These are phyloP conservation scores for Yamadazyma dushanensis DNA, from an alignment of 1,139 yeast species.

Conservation along the genomic window DNA sequence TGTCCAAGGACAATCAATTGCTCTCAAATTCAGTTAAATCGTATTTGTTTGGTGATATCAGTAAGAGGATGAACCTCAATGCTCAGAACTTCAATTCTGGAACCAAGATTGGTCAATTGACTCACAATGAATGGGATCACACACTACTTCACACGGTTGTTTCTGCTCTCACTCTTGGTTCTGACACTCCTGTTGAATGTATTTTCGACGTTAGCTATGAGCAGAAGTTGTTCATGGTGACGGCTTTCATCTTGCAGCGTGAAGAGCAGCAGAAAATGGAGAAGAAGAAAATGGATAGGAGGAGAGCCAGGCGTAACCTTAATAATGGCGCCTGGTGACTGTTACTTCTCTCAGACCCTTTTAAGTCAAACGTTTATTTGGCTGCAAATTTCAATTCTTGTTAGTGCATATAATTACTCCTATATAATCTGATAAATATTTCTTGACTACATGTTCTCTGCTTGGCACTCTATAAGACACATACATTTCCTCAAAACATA, in stretches of 20 bases:
- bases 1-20: background rate
- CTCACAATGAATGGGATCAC: background rate
- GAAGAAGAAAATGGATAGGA: too few species aligned
- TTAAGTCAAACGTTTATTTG: too few species aligned
- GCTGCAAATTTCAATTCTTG: too few species aligned
- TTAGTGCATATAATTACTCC: too few species aligned
- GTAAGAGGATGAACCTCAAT: background rate
- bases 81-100: background rate
- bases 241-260: background rate
- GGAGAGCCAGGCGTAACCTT: too few species aligned
- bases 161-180: background rate
- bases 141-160: background rate
- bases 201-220: background rate
- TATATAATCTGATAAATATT: too few species aligned
- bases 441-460: too few species aligned
- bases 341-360: too few species aligned
- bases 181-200: background rate
- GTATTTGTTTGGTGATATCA: background rate
- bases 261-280: background rate
- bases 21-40: background rate
- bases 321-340: too few species aligned
- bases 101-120: background rate
- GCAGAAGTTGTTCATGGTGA: background rate
- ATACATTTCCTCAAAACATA: background rate
- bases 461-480: too few species aligned